Evolutionary conservation across 2,329 filamentous ascomycete species (phyloP).

Genomic region (Cladosporium oxysporum): DNA sequence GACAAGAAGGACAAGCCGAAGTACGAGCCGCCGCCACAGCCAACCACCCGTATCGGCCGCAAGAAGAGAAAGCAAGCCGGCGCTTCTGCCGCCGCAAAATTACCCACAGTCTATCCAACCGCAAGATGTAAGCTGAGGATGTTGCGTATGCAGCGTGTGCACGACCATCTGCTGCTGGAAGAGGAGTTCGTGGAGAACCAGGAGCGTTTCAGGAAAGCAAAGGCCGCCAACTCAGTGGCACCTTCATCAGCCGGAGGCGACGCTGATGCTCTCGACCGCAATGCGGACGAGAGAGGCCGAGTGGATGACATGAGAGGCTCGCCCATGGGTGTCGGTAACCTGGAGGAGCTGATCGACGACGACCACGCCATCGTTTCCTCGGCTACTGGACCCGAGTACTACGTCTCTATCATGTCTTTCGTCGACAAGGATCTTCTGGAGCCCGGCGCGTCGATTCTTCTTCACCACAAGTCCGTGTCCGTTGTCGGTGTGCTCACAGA

Average conservation of each 20-base stretch:
- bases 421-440: slow-evolving; percentile 98
- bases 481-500: slow-evolving; percentile 97
- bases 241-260: slow-evolving; percentile 62
- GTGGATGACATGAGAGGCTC: slow-evolving; percentile 99
- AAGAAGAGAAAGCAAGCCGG: slow-evolving; percentile 98
- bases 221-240: slow-evolving; percentile 71
- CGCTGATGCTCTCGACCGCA: slow-evolving; percentile 76
- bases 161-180: slow-evolving; percentile 94
- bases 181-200: slow-evolving; percentile 99
- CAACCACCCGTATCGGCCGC: slow-evolving; percentile 92
- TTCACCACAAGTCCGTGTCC: slow-evolving; percentile 97
- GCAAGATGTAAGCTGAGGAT: slow-evolving; percentile 97
- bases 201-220: slow-evolving; percentile 90
- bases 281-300: slow-evolving; percentile 89
- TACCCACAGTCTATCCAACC: slow-evolving; percentile 90
- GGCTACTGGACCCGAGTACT: slow-evolving; percentile 96
- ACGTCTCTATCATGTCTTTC: slow-evolving; percentile 99
- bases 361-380: slow-evolving; percentile 98
- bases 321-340: slow-evolving; percentile 95
- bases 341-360: slow-evolving; percentile 98
- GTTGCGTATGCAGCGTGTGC: slow-evolving; percentile 96
- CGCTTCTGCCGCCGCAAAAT: slow-evolving; percentile 90
- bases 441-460: slow-evolving; percentile 88
- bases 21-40: slow-evolving; percentile 97
- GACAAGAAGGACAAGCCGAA: slow-evolving; percentile 96